Evolutionary conservation across 2,329 filamentous ascomycete species (phyloP).

Genomic region (Shiraia bambusicola): DNA sequence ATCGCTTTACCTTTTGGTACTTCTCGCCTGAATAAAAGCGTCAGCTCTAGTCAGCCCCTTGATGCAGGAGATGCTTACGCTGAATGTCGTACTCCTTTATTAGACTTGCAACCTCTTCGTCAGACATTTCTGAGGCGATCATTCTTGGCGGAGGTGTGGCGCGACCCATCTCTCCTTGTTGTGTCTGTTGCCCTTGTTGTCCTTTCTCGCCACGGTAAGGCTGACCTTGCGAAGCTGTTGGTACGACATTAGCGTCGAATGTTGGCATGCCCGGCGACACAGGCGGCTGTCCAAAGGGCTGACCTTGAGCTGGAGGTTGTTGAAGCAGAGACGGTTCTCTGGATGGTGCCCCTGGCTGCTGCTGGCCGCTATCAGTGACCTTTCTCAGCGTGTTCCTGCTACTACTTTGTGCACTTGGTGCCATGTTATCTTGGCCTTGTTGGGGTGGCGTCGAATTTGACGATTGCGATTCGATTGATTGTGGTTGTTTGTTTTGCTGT

Average conservation of each 20-base stretch:
- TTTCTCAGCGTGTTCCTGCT: slow-evolving; percentile 39
- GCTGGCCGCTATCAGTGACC: slow-evolving; percentile 34
- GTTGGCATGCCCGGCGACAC: slow-evolving; percentile 44
- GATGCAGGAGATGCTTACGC: slow-evolving; percentile 39
- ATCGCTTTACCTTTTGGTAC: slow-evolving; percentile 96
- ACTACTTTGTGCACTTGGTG: slow-evolving; percentile 24
- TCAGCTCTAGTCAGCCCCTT: slow-evolving; percentile 1
- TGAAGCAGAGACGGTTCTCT: slow-evolving; percentile 40
- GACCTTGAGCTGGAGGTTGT: slow-evolving; percentile 40
- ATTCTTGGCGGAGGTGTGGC: slow-evolving; percentile 51
- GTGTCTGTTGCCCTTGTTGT: slow-evolving; percentile 25
- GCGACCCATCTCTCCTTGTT: slow-evolving; percentile 39
- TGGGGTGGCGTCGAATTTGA: slow-evolving; percentile 34
- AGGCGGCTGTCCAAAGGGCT: slow-evolving; percentile 38
- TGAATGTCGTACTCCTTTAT: slow-evolving; percentile 54
- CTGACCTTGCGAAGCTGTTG: slow-evolving; percentile 48
- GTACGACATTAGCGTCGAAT: slow-evolving; percentile 50
- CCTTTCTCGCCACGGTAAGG: slow-evolving; percentile 45
- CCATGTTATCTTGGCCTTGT: slow-evolving; percentile 38
- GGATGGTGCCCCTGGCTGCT: slow-evolving; percentile 34
- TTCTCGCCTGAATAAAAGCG: slow-evolving; percentile 67
- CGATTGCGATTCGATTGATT: slow-evolving; percentile 25
- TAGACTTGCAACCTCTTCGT: slow-evolving; percentile 51
- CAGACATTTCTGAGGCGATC: slow-evolving; percentile 46
- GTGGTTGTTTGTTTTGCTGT: slow-evolving; percentile 31